These are phyloP conservation scores for Plasmodium cynomolgi DNA, from an alignment of 169 alveolate species.

Conservation along the genomic window DNA sequence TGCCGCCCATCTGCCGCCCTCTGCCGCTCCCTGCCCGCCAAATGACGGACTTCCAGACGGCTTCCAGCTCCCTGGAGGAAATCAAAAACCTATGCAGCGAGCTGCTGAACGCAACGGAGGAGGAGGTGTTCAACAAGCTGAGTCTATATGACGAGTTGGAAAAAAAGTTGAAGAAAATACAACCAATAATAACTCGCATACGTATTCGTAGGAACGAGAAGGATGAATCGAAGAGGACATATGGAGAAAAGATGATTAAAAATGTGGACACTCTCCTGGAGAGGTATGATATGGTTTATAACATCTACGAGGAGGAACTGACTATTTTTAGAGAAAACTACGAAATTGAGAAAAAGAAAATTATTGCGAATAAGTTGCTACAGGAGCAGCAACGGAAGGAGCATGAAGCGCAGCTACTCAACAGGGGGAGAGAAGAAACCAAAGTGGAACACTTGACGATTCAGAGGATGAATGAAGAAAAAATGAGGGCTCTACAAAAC, in stretches of 20 bases:
- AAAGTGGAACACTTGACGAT: constrained; percentile 38
- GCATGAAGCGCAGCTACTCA: constrained; percentile 29
- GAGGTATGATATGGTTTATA: constrained; percentile 43
- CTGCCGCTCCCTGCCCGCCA: not conserved
- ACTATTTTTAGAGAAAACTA: constrained; percentile 59
- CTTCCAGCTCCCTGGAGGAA: constrained; percentile 32
- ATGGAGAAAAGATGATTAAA: constrained; percentile 71
- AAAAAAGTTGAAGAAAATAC: constrained; percentile 23
- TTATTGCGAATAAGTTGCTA: constrained; percentile 26
- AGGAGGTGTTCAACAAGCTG: constrained; percentile 40
- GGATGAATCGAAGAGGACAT: constrained; percentile 33
- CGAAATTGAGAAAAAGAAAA: constrained; percentile 56
- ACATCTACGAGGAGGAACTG: constrained; percentile 60
- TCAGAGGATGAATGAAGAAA: constrained; percentile 32
- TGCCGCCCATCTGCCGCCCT: too few species aligned
- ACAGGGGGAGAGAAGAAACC: constrained; percentile 50
- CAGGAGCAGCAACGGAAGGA: constrained; percentile 47
- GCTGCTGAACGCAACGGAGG: constrained; percentile 44
- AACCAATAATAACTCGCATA: constrained; percentile 65
- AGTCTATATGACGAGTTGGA: constrained; percentile 61
- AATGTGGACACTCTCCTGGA: constrained; percentile 62
- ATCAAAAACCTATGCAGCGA: constrained; percentile 45
- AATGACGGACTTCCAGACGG: constrained; percentile 63
- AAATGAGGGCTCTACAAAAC: constrained; percentile 9
- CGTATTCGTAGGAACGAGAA: constrained; percentile 59